These are phyloP conservation scores for Cercospora sesami DNA, from an alignment of 2,329 filamentous ascomycete genomes.

Conservation along the genomic window DNA sequence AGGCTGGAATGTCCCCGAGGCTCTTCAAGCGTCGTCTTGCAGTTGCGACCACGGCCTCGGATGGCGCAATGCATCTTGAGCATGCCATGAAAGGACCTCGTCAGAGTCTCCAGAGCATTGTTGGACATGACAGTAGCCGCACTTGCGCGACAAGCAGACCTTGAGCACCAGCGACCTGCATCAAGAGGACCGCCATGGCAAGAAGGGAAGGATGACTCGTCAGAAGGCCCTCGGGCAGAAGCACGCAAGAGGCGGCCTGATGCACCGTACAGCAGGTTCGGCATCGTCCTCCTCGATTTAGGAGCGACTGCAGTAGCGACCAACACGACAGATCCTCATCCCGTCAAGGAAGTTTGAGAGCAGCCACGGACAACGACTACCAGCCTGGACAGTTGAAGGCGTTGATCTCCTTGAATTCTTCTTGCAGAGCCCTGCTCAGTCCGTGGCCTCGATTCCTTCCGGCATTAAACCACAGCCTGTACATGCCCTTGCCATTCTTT, in stretches of 20 bases:
- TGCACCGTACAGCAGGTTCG: background rate
- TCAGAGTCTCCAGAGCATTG: too few species aligned
- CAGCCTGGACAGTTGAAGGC: slow-evolving; percentile 17
- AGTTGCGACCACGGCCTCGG: too few species aligned
- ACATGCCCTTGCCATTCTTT: background rate
- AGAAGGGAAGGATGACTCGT: too few species aligned
- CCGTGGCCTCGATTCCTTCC: background rate
- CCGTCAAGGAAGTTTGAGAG: background rate
- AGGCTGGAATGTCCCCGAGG: too few species aligned
- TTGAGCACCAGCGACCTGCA: too few species aligned
- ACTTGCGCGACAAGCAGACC: too few species aligned
- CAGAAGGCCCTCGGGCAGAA: too few species aligned
- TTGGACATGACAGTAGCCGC: too few species aligned
- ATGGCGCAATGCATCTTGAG: too few species aligned
- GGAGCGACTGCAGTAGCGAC: background rate
- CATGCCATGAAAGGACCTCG: too few species aligned
- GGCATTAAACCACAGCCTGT: slow-evolving; percentile 9
- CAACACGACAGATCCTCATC: background rate
- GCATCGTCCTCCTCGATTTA: background rate
- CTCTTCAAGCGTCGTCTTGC: too few species aligned
- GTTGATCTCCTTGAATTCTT: slow-evolving; percentile 10
- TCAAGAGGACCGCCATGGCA: too few species aligned
- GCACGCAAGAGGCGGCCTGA: background rate
- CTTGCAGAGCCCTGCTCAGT: background rate
- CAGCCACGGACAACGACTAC: background rate